Evolutionary conservation across 148 eudicot genomes (phyloP).

Genomic region (Camellia granthamiana): DNA sequence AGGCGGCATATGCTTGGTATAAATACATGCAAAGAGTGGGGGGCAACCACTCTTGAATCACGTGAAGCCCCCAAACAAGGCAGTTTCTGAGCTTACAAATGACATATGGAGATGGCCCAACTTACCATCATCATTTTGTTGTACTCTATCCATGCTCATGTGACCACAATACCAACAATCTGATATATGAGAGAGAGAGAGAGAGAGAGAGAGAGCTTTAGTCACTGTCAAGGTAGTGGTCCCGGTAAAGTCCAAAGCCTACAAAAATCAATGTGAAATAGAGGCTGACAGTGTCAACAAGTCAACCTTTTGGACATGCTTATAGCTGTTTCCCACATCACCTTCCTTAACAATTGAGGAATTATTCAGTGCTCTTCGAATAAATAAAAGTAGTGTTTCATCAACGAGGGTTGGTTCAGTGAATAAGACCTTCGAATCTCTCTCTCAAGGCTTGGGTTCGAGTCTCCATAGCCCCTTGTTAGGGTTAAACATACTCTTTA

Average conservation of each 20-base stretch:
- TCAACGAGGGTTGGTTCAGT: no score
- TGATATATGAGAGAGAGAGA: background rate
- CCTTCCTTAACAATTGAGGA: background rate
- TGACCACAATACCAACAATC: background rate
- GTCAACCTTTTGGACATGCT: conserved; percentile 21
- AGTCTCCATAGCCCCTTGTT: no score
- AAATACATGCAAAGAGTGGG: conserved; percentile 18
- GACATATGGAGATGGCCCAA: background rate
- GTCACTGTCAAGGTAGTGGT: conserved; percentile 12
- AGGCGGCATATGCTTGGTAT: conserved; percentile 18
- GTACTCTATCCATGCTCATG: conserved; percentile 4
- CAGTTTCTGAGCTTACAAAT: background rate
- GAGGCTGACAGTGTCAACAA: conserved; percentile 17
- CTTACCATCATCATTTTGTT: conserved; percentile 8
- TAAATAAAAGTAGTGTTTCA: no score
- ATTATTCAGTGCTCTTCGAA: no score
- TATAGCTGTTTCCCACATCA: conserved; percentile 20
- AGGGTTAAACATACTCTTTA: no score
- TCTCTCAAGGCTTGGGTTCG: no score
- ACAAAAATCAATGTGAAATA: conserved; percentile 21
- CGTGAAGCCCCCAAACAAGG: conserved; percentile 7
- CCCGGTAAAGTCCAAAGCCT: conserved; percentile 4
- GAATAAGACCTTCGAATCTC: no score
- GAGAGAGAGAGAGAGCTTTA: background rate
- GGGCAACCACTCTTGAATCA: conserved; percentile 1